phyloP scores from a whole-genome alignment of 129 eudicot species.

The Smallanthus sonchifolius region DNA sequence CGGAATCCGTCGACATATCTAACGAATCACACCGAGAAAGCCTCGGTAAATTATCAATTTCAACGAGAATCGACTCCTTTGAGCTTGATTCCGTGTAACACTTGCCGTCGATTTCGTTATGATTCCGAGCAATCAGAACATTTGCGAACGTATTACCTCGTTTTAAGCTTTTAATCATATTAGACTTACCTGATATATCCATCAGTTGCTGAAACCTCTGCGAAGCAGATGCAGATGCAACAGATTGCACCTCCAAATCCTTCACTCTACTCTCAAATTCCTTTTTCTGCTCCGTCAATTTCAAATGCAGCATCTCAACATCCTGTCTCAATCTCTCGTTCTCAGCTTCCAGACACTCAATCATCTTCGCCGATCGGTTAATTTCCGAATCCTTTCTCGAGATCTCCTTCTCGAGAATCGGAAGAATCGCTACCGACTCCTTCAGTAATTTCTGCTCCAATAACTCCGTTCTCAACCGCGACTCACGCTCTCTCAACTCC shows the following conservation, averaged over 20 bases:
- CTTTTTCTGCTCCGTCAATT: constrained; percentile 40
- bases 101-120: constrained; percentile 11
- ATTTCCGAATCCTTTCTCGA: constrained; percentile 42
- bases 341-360: constrained; percentile 55
- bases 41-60: constrained; percentile 34
- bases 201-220: constrained; percentile 46
- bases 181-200: constrained; percentile 38
- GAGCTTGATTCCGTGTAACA: constrained; percentile 21
- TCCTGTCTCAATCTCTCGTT: constrained; percentile 59
- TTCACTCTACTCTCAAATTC: constrained; percentile 41
- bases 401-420: constrained; percentile 68
- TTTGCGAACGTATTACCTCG: constrained; percentile 26
- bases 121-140: neutral
- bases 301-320: constrained; percentile 50
- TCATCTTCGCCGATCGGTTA: constrained; percentile 21
- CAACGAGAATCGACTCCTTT: constrained; percentile 29
- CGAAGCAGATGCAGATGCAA: neutral
- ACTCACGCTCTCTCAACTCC: constrained; percentile 66
- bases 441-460: constrained; percentile 69
- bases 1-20: constrained; percentile 35
- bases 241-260: constrained; percentile 24
- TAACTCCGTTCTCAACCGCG: constrained; percentile 59
- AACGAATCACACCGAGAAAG: constrained; percentile 44
- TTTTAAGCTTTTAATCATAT: constrained; percentile 36
- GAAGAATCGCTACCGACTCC: constrained; percentile 71